phyloP scores from a whole-genome alignment of 345 rosid genomes.

The Aquilaria sinensis region DNA sequence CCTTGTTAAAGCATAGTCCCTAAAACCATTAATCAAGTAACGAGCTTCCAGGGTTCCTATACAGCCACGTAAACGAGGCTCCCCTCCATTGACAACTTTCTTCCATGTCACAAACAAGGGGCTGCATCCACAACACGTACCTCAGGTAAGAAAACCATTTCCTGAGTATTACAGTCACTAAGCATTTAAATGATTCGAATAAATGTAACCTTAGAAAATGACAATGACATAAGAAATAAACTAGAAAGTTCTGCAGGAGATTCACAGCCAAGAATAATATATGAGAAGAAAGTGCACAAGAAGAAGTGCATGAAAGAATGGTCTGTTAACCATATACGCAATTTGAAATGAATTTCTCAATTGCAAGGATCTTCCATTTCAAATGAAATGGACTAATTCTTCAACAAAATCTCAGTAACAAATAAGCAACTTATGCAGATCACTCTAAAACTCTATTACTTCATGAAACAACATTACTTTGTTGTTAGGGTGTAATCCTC shows the following conservation, averaged over 20 bases:
- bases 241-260: background rate
- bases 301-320: too few species aligned
- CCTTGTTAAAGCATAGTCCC: conserved; percentile 95
- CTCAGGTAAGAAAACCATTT: conserved; percentile 4
- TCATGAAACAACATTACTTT: too few species aligned
- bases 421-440: too few species aligned
- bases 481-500: too few species aligned
- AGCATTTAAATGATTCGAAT: background rate
- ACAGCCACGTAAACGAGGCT: conserved; percentile 98
- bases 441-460: too few species aligned
- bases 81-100: conserved; percentile 77
- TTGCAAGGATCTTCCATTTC: too few species aligned
- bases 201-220: background rate
- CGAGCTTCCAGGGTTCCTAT: conserved; percentile 95
- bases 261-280: background rate
- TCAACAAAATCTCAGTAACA: too few species aligned
- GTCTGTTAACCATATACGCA: too few species aligned
- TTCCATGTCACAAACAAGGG: conserved; percentile 99
- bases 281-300: too few species aligned
- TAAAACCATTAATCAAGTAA: conserved; percentile 72
- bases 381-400: too few species aligned
- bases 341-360: too few species aligned
- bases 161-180: background rate
- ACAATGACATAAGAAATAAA: background rate
- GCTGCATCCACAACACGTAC: conserved; percentile 34